These are phyloP conservation scores for Monilinia aucupariae DNA, from an alignment of 2,329 filamentous ascomycete species.

Conservation along the genomic window DNA sequence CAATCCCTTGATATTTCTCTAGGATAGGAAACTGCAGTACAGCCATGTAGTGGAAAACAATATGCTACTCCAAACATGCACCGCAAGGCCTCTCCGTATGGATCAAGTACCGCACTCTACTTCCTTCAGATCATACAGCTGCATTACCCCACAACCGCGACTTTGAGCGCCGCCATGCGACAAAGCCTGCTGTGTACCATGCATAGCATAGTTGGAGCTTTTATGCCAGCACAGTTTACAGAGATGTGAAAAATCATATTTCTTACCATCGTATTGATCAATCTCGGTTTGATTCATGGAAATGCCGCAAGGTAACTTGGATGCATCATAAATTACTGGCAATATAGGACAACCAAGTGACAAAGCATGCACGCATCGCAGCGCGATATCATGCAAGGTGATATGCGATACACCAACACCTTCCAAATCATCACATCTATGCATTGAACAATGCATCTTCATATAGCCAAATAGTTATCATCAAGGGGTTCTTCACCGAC, in stretches of 20 bases:
- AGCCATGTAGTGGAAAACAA: neutral
- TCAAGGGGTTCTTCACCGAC: neutral
- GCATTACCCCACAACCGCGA: neutral
- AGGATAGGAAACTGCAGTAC: neutral
- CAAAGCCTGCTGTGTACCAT: neutral
- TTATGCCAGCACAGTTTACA: neutral
- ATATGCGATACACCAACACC: neutral
- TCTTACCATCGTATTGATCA: neutral
- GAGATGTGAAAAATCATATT: neutral
- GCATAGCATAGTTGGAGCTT: neutral
- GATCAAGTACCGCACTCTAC: neutral
- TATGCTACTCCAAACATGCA: neutral
- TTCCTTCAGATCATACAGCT: neutral
- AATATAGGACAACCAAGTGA: neutral
- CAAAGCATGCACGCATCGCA: constrained; percentile 8
- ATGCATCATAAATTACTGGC: neutral
- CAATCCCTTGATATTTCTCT: neutral
- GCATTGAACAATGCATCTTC: neutral
- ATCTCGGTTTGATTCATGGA: neutral
- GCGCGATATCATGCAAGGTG: neutral
- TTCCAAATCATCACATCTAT: neutral
- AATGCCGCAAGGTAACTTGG: neutral
- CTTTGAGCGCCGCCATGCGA: neutral
- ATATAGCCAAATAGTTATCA: neutral
- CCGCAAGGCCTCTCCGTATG: neutral